Conservation (phyloP, 2,329 filamentous ascomycete species). For the Metarhizium anisopliae region DNA sequence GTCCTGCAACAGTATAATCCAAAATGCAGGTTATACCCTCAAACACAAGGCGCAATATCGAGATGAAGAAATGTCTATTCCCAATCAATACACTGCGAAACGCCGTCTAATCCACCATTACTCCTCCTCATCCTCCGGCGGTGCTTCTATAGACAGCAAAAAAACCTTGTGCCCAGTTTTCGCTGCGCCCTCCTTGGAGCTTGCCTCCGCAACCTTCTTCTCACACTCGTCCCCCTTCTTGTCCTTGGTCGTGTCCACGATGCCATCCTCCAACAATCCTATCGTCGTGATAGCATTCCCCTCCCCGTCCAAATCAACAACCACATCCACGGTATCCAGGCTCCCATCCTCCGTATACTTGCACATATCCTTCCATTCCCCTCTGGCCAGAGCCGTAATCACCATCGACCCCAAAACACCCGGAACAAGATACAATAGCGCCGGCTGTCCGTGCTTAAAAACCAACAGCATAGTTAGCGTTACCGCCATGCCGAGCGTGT, state of each 20-base stretch:
- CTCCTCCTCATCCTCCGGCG: conserved; percentile 11
- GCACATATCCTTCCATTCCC: conserved; percentile 72
- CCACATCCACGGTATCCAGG: conserved; percentile 43
- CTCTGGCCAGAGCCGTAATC: conserved; percentile 60
- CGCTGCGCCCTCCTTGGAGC: conserved; percentile 6
- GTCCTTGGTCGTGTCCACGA: conserved; percentile 26
- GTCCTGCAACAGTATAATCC: no score
- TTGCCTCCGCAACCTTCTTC: conserved; percentile 7
- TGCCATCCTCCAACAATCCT: conserved; percentile 26
- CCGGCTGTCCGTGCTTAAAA: conserved; percentile 77
- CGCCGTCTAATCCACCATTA: background rate
- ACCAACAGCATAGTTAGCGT: conserved; percentile 71
- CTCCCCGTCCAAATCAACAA: conserved; percentile 44
- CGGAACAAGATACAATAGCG: conserved; percentile 85
- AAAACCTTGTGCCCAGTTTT: conserved; percentile 21
- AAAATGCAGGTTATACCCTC: no score
- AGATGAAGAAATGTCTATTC: no score
- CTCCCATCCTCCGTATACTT: conserved; percentile 66
- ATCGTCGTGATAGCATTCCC: conserved; percentile 35
- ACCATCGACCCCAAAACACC: conserved; percentile 69
- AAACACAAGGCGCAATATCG: no score
- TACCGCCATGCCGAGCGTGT: conserved; percentile 65
- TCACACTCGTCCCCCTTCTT: conserved; percentile 12
- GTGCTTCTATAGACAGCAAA: conserved; percentile 24
- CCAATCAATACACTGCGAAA: background rate